Base-by-base conservation (phyloP, 2,329 filamentous ascomycete species). In the Scolecobasidium constrictum region DNA sequence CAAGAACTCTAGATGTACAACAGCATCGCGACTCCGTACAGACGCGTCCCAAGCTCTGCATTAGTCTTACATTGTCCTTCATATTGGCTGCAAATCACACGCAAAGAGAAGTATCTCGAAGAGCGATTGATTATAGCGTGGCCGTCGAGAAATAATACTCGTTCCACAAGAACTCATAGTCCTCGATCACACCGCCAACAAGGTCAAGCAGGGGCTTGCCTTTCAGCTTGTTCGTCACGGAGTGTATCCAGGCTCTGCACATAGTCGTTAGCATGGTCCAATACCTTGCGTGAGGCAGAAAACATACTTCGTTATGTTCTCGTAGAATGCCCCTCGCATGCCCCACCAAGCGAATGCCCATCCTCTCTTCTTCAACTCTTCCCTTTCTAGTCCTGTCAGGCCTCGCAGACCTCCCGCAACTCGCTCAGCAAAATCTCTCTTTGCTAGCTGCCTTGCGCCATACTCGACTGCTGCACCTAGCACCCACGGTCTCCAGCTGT, bases 131-230 rank as follows among this genome's bases (percentile, higher is more conserved):
- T 57, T 55, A 75, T 48, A 74, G 51, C 4, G 75, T 81, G 19
- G 75, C 71, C 1, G 77, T 81, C 15, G 77, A 72, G 62, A 96
- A 98, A 64, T 96, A 93, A 62, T 95, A 96, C 54, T 93, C 88
- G 64, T 95, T 87, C 92, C 92, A 98, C 22, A 98, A 70, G 60
- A 93, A 96, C 62, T 94, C 86, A 59, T 98, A 98, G 60, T 98
- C 92, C 58, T 95, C 87, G 49, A 96, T 64, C 36, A 98, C 82
- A 45, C 84, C 86, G 6, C 81, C 83, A 18, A 94, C 71, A 57
- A 98, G 76, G 50, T 83, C 79, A 37, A 93, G 75, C 61, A 94
- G 71, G 41, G 83, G 79, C 56, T 81, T 82, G 50, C 78, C 69
- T 56, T 71, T 80, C 50, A 94, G 73, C 54, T 79, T 82, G 21